Conservation (phyloP, 495 filamentous ascomycete genomes). For the Cairneyella variabilis region DNA sequence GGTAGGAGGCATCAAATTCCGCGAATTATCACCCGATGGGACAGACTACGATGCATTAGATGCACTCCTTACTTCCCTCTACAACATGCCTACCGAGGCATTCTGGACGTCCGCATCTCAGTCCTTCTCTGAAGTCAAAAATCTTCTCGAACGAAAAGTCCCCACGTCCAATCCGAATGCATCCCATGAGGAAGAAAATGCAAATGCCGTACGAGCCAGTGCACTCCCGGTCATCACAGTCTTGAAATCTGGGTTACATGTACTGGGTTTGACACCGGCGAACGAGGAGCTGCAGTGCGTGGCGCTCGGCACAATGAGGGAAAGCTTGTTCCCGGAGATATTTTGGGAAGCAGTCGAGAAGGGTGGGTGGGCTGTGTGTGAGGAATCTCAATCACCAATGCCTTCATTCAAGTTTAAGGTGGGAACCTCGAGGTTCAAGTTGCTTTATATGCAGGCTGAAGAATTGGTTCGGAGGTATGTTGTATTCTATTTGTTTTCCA, state of each 20-base stretch:
- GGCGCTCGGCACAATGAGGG: constrained; percentile 5
- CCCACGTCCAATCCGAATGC: too few species aligned
- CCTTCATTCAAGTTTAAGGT: constrained; percentile 9
- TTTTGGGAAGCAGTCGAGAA: constrained; percentile 11
- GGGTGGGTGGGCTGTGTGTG: constrained; percentile 3
- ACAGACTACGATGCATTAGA: too few species aligned
- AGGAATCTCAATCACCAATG: background rate
- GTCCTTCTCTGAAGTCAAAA: too few species aligned
- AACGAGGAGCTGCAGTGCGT: constrained; percentile 8
- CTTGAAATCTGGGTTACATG: background rate
- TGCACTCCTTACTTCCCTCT: too few species aligned
- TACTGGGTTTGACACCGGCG: background rate
- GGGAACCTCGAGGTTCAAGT: constrained; percentile 7
- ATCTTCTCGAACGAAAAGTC: too few species aligned
- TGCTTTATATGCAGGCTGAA: constrained; percentile 10
- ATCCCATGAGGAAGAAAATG: too few species aligned
- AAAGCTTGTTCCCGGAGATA: background rate
- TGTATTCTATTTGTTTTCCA: background rate
- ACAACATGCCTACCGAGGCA: too few species aligned
- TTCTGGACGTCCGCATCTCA: too few species aligned
- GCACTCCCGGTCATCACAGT: background rate
- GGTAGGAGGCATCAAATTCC: too few species aligned
- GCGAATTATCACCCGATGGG: too few species aligned
- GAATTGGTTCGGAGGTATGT: constrained; percentile 14
- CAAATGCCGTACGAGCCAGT: background rate